phyloP scores from a whole-genome alignment of 192 early-diverging fungal species.

The Dimargaris cristalligena region DNA sequence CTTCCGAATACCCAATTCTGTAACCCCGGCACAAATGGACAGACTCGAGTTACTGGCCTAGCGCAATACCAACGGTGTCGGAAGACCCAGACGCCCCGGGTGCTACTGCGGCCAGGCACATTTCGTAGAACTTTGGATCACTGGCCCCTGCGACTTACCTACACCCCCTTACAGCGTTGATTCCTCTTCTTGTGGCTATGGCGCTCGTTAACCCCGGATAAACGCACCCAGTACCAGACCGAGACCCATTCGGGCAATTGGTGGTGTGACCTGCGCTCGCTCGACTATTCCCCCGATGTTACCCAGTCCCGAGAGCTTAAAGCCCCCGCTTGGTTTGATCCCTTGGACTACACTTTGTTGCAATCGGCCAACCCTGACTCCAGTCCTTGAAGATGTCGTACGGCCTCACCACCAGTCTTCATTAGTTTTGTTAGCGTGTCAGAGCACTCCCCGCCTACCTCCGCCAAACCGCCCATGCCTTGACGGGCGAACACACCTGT shows the following conservation, averaged over 20 bases:
- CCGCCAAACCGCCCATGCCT: constrained; percentile 88
- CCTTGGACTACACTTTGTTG: constrained; percentile 96
- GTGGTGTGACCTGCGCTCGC: constrained; percentile 93
- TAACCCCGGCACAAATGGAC: no score
- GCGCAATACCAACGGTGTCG: no score
- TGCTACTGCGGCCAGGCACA: constrained; percentile 95
- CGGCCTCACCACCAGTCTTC: constrained; percentile 71
- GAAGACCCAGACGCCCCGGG: constrained; percentile 95
- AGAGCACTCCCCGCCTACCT: constrained; percentile 86
- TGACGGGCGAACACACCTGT: constrained; percentile 96
- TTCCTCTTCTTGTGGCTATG: constrained; percentile 86
- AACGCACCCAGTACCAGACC: constrained; percentile 85
- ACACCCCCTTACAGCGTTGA: constrained; percentile 90
- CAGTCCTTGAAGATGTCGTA: constrained; percentile 95
- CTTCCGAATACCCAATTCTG: no score
- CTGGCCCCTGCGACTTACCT: constrained; percentile 95
- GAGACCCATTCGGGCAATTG: constrained; percentile 84
- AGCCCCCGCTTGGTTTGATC: constrained; percentile 93
- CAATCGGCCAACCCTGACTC: constrained; percentile 89
- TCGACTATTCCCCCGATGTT: constrained; percentile 98
- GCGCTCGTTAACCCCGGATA: constrained; percentile 98
- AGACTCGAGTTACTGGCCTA: no score
- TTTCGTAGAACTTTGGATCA: constrained; percentile 95
- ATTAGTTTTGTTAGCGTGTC: constrained; percentile 91
- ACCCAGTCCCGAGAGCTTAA: constrained; percentile 92